phyloP scores from a whole-genome alignment of 345 rosid species.

The Viola odorata region DNA sequence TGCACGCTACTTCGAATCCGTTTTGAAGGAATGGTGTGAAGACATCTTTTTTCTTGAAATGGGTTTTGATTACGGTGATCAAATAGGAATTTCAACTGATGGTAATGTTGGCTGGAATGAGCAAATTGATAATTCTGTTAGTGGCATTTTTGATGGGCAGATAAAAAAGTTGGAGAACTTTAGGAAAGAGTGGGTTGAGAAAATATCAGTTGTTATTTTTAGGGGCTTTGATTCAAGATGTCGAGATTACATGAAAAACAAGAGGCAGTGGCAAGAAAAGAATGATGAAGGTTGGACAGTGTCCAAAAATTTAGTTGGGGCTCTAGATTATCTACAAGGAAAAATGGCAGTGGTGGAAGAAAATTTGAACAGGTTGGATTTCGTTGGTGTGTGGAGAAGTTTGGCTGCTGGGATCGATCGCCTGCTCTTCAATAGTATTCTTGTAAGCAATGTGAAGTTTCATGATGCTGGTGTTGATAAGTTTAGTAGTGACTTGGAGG shows the following conservation, averaged over 20 bases:
- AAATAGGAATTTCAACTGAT: constrained; percentile 23
- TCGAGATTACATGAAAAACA: constrained; percentile 72
- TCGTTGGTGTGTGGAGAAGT: constrained; percentile 67
- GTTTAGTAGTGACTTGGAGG: constrained; percentile 54
- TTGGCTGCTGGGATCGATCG: constrained; percentile 66
- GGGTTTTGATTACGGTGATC: constrained; percentile 40
- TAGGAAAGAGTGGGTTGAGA: constrained; percentile 72
- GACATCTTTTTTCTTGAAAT: constrained; percentile 83
- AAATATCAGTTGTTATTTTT: constrained; percentile 61
- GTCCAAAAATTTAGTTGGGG: constrained; percentile 56
- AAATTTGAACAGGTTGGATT: constrained; percentile 57
- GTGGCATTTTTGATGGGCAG: constrained; percentile 55
- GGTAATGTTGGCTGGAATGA: constrained; percentile 10
- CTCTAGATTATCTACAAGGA: constrained; percentile 72
- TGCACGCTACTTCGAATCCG: constrained; percentile 54
- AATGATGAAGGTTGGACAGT: constrained; percentile 65
- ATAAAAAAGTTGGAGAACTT: constrained; percentile 53
- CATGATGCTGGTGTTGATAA: constrained; percentile 52
- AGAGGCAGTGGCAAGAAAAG: constrained; percentile 78
- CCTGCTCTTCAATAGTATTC: constrained; percentile 49
- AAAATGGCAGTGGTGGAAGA: constrained; percentile 56
- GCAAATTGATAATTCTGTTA: constrained; percentile 23
- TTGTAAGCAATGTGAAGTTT: constrained; percentile 59
- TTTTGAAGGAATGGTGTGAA: constrained; percentile 77
- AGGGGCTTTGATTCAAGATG: constrained; percentile 75